Conservation (phyloP, 116 monocot species). For the Dioscorea cayenensis region DNA sequence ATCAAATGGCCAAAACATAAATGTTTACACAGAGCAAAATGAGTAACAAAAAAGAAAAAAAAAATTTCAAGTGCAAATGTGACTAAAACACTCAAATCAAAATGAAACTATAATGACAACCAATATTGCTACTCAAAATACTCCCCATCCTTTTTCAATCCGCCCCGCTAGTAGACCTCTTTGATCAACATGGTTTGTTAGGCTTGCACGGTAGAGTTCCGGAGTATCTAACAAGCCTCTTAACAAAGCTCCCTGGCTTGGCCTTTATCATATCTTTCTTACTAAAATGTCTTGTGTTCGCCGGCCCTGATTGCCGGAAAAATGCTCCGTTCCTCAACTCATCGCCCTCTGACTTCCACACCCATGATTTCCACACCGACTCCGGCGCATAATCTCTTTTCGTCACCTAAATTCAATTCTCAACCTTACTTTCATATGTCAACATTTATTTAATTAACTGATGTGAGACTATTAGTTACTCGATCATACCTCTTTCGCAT, state of each 20-base stretch:
- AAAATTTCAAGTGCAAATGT: too few relatives aligned
- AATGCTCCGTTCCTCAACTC: slow-evolving; percentile 35
- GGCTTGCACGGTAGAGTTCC: slow-evolving; percentile 10
- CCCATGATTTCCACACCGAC: slow-evolving; percentile 26
- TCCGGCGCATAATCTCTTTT: slow-evolving; percentile 34
- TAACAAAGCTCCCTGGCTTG: slow-evolving; percentile 22
- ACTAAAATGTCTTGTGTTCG: not conserved
- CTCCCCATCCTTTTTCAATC: too few relatives aligned
- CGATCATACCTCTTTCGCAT: slow-evolving; percentile 39
- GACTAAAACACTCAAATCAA: too few relatives aligned
- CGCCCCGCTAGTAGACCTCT: too few relatives aligned
- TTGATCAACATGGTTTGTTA: not conserved
- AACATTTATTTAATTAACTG: too few relatives aligned
- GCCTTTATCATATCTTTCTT: slow-evolving; percentile 11
- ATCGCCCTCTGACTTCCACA: slow-evolving; percentile 45
- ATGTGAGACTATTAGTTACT: too few relatives aligned
- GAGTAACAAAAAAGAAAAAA: too few relatives aligned
- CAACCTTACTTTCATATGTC: not conserved
- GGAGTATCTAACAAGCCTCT: slow-evolving; percentile 12
- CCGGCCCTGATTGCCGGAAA: slow-evolving; percentile 22
- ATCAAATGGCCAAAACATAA: too few relatives aligned
- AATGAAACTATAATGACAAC: too few relatives aligned
- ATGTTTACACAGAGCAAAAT: too few relatives aligned
- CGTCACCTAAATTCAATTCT: slow-evolving; percentile 19
- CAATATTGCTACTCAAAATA: too few relatives aligned